Percentiles rank a stretch among this genome's conserved stretches.
Conservation (phyloP, 208 protist genomes). For the Kentomonas sorsogonicus region DNA sequence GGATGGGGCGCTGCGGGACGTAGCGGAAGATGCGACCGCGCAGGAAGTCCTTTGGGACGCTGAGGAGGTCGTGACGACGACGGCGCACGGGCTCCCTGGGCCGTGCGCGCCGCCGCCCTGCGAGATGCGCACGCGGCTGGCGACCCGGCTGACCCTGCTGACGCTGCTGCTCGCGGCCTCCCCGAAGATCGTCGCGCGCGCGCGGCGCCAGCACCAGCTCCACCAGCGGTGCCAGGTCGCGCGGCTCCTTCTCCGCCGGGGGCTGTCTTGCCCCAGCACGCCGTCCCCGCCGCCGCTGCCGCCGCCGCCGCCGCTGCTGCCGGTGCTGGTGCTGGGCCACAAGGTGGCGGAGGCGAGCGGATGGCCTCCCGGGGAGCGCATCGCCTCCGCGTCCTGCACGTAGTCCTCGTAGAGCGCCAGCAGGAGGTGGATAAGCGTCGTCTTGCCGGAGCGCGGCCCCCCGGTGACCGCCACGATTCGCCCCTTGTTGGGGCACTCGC, state of each 20-base stretch:
- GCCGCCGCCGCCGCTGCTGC: not conserved
- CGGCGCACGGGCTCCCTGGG: not conserved
- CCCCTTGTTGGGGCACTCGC: not conserved
- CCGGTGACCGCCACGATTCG: conserved; percentile 60
- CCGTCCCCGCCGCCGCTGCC: conserved; percentile 10
- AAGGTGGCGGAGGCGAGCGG: too few relatives aligned
- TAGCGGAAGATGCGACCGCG: conserved; percentile 62
- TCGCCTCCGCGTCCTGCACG: too few relatives aligned
- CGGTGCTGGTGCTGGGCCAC: not conserved
- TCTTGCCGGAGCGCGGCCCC: conserved; percentile 50
- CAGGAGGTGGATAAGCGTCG: conserved; percentile 49
- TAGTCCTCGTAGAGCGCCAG: conserved; percentile 35
- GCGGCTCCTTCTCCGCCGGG: conserved; percentile 14
- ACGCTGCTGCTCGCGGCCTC: not conserved
- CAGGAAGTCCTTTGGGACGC: conserved; percentile 33
- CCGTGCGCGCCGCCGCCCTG: not conserved
- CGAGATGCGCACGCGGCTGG: not conserved
- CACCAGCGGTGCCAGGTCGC: not conserved
- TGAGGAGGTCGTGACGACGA: conserved; percentile 14
- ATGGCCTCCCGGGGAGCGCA: too few relatives aligned
- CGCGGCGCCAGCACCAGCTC: not conserved
- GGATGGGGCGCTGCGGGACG: conserved; percentile 49
- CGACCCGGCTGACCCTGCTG: not conserved
- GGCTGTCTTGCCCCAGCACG: conserved; percentile 10
- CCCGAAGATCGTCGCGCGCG: not conserved